A percentile compares a stretch with the other conserved stretches of the same genome.
These are phyloP conservation scores for Wickerhamomyces bovis DNA, from an alignment of 805 yeast genomes.

Conservation along the genomic window DNA sequence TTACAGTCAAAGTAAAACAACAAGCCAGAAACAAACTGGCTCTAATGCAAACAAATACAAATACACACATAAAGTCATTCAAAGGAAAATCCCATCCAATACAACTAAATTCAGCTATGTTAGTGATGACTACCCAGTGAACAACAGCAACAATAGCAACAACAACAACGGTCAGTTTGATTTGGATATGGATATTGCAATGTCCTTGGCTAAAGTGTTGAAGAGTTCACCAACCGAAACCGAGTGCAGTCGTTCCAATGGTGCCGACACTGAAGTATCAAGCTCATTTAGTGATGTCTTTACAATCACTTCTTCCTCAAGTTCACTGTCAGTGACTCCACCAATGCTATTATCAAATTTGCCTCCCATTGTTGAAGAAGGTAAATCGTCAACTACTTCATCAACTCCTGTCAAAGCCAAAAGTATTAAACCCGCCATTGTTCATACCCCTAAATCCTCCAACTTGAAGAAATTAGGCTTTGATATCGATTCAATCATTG, in stretches of 20 bases:
- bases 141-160: too few species aligned
- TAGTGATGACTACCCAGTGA: neutral
- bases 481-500: slow-evolving; percentile 59
- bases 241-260: neutral
- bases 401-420: neutral
- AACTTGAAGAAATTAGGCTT: slow-evolving; percentile 20
- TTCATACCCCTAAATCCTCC: neutral
- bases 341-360: slow-evolving; percentile 12
- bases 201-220: slow-evolving; percentile 30
- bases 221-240: slow-evolving; percentile 5
- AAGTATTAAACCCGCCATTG: neutral
- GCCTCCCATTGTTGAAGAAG: slow-evolving; percentile 23
- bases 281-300: slow-evolving; percentile 25
- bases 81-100: slow-evolving; percentile 9
- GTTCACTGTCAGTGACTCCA: slow-evolving; percentile 22
- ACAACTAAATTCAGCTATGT: slow-evolving; percentile 14
- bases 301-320: slow-evolving; percentile 18
- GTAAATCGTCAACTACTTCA: neutral
- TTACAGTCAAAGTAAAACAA: neutral
- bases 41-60: slow-evolving; percentile 14
- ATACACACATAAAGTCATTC: slow-evolving; percentile 16
- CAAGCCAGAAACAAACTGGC: neutral
- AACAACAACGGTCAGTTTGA: slow-evolving; percentile 2
- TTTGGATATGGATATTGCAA: slow-evolving; percentile 28
- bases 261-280: slow-evolving; percentile 16